Conservation (phyloP, 352 stramenopile genomes). For the Aphanomyces astaci region DNA sequence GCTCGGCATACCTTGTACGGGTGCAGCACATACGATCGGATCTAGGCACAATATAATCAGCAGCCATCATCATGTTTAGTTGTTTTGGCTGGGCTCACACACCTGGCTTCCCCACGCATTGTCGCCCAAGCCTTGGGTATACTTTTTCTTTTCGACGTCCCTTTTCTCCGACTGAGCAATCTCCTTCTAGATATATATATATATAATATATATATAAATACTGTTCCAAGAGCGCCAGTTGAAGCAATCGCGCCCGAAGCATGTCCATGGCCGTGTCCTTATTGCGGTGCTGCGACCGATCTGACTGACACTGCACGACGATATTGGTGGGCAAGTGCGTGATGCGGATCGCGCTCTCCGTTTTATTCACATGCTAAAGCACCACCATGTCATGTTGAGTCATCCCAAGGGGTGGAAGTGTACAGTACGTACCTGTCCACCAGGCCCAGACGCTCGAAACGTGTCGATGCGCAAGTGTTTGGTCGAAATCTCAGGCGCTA, state of each 20-base stretch:
- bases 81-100: background rate
- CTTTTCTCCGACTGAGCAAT: no score
- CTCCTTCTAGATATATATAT: no score
- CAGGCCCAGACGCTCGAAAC: slow-evolving; percentile 87
- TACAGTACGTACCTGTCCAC: slow-evolving; percentile 87
- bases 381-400: background rate
- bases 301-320: slow-evolving; percentile 90
- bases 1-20: slow-evolving; percentile 88
- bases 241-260: slow-evolving; percentile 59
- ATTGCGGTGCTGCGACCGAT: slow-evolving; percentile 92
- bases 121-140: slow-evolving; percentile 57
- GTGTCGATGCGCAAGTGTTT: slow-evolving; percentile 92
- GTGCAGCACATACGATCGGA: slow-evolving; percentile 96
- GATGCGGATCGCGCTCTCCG: slow-evolving; percentile 94
- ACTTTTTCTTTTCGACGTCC: slow-evolving; percentile 38
- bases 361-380: slow-evolving; percentile 92
- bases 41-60: slow-evolving; percentile 58
- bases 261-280: slow-evolving; percentile 88
- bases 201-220: no score
- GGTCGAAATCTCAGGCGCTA: slow-evolving; percentile 47
- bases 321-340: slow-evolving; percentile 92
- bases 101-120: slow-evolving; percentile 65
- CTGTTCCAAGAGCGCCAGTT: slow-evolving; percentile 55
- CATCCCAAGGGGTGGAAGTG: no score
- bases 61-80: slow-evolving; percentile 30